Evolutionary conservation across 176 grass and related monocot species (phyloP).

Genomic region (Poa annua): DNA sequence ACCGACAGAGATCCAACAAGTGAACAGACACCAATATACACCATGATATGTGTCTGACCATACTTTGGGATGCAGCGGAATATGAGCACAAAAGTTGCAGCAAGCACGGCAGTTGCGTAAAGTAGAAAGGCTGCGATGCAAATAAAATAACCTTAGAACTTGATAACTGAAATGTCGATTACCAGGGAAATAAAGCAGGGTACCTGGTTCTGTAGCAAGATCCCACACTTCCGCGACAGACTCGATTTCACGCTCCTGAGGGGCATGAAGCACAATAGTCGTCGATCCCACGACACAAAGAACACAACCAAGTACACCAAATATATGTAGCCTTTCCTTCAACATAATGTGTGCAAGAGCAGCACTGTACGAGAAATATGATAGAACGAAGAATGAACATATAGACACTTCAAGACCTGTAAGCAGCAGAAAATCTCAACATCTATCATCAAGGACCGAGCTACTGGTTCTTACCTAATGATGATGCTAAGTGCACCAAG

Average conservation of each 20-base stretch:
- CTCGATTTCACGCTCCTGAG: conserved; percentile 86
- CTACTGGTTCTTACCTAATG: conserved; percentile 60
- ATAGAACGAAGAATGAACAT: conserved; percentile 6
- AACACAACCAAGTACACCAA: conserved; percentile 89
- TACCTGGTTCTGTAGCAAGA: conserved; percentile 98
- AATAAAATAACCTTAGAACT: conserved; percentile 33
- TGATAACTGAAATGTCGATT: conserved; percentile 25
- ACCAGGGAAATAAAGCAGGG: conserved; percentile 19
- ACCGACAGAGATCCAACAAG: conserved; percentile 96
- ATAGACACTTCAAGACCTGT: background rate
- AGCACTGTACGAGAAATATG: conserved; percentile 60
- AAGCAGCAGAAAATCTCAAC: conserved; percentile 15
- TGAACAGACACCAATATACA: conserved; percentile 96
- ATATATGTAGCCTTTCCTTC: conserved; percentile 89
- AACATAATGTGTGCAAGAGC: conserved; percentile 91
- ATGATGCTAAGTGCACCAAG: conserved; percentile 98
- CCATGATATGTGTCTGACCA: conserved; percentile 97
- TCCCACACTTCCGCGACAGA: conserved; percentile 93
- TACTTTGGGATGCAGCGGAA: conserved; percentile 81
- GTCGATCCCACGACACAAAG: conserved; percentile 98
- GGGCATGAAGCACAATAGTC: conserved; percentile 96
- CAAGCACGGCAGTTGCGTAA: conserved; percentile 74
- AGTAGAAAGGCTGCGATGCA: conserved; percentile 70
- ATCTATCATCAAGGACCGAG: background rate
- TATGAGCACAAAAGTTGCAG: conserved; percentile 79